Percentiles rank a stretch among this genome's conserved stretches.
These are phyloP conservation scores for Kuraishia piskuri DNA, from an alignment of 805 yeast species.

Conservation along the genomic window DNA sequence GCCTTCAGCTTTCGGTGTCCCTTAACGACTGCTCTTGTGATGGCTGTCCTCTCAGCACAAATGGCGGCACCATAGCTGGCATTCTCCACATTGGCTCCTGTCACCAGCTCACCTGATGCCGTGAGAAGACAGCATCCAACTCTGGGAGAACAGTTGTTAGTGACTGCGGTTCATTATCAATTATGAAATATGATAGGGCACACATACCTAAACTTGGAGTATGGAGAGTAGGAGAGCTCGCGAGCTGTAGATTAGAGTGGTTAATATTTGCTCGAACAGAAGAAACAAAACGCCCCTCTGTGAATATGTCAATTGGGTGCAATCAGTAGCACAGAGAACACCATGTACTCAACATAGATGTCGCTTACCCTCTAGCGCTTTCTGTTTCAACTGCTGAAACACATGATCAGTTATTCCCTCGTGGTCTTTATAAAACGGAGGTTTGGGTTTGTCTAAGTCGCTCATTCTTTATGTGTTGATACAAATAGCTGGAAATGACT, in stretches of 20 bases:
- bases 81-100: constrained; percentile 89
- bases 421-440: constrained; percentile 7
- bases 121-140: constrained; percentile 78
- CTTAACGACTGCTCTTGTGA: constrained; percentile 39
- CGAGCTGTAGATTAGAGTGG: constrained; percentile 28
- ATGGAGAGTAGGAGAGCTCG: constrained; percentile 55
- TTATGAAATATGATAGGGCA: not conserved
- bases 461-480: not conserved
- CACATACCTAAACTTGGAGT: constrained; percentile 55
- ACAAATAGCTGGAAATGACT: not conserved
- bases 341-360: not conserved
- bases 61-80: constrained; percentile 78
- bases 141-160: constrained; percentile 21
- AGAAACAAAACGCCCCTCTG: not conserved
- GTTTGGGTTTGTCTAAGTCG: constrained; percentile 5
- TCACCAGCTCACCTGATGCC: constrained; percentile 33
- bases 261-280: not conserved
- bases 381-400: constrained; percentile 11
- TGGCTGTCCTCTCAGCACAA: constrained; percentile 71
- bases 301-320: not conserved
- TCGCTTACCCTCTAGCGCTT: constrained; percentile 7
- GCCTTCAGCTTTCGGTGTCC: constrained; percentile 41
- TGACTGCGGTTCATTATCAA: not conserved
- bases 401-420: constrained; percentile 5
- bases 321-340: not conserved